A percentile compares a stretch with the other conserved stretches of the same genome.
Evolutionary conservation across 257 asterid species (phyloP).

Genomic region (Solanum gracilifrons): DNA sequence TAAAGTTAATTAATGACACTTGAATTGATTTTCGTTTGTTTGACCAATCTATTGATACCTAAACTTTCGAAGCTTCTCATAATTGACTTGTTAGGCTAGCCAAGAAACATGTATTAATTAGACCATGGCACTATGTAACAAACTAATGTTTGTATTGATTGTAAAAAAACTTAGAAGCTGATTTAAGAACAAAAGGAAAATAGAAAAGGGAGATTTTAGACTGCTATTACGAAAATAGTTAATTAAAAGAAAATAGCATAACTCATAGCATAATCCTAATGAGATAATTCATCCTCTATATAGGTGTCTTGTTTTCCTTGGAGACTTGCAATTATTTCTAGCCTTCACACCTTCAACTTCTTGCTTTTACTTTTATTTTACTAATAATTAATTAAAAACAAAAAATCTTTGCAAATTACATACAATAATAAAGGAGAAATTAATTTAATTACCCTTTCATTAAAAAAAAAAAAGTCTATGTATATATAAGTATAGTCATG

Average conservation of each 20-base stretch:
- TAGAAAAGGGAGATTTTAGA: no score
- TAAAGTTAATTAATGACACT: background rate
- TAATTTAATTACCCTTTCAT: background rate
- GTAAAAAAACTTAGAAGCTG: no score
- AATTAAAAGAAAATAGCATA: no score
- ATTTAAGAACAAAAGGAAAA: no score
- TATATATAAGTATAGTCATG: background rate
- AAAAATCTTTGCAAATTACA: background rate
- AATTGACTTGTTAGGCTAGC: conserved; percentile 17
- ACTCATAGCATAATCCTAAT: no score
- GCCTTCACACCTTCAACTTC: background rate
- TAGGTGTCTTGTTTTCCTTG: background rate
- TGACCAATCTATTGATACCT: background rate
- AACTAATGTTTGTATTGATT: no score
- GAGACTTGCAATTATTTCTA: background rate
- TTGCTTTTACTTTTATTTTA: background rate
- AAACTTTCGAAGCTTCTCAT: background rate
- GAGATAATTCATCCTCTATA: no score
- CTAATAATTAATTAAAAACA: background rate
- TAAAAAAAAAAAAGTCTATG: background rate
- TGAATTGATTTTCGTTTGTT: background rate
- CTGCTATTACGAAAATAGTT: no score
- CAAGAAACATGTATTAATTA: conserved; percentile 14
- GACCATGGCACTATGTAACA: background rate
- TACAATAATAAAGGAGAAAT: background rate